These are phyloP conservation scores for Termitomyces titanicus DNA, from an alignment of 768 basidiomycete species.

Conservation along the genomic window DNA sequence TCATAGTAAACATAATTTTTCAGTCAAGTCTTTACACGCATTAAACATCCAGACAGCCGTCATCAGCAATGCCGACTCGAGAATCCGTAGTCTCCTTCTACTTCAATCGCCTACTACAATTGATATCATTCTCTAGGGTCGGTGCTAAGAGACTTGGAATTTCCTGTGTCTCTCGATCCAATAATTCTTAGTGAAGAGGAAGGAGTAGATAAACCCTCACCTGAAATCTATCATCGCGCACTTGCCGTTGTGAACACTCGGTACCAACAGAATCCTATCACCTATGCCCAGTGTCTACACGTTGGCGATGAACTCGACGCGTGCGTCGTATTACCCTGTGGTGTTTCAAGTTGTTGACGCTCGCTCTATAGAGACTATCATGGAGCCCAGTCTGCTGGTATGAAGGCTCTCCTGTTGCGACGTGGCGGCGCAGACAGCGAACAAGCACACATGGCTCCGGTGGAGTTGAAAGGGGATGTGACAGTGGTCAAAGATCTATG, in stretches of 20 bases:
- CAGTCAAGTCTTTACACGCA: constrained; percentile 44
- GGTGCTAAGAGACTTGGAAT: constrained; percentile 58
- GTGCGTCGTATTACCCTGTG: constrained; percentile 33
- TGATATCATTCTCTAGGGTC: constrained; percentile 26
- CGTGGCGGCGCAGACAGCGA: constrained; percentile 9
- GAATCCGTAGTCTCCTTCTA: constrained; percentile 52
- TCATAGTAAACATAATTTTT: constrained; percentile 1
- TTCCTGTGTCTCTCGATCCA: constrained; percentile 45
- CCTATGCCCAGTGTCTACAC: constrained; percentile 51
- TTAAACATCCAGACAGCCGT: constrained; percentile 51
- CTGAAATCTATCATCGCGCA: constrained; percentile 52
- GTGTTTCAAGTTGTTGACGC: not conserved
- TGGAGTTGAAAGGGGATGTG: not conserved
- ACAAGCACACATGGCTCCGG: constrained; percentile 11
- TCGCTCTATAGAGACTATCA: constrained; percentile 13
- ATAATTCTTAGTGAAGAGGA: constrained; percentile 70
- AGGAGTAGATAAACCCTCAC: constrained; percentile 64
- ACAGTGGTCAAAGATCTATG: constrained; percentile 8
- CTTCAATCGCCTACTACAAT: not conserved
- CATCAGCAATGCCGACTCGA: constrained; percentile 69
- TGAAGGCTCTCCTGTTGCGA: constrained; percentile 18
- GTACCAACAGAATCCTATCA: constrained; percentile 21
- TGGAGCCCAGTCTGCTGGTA: constrained; percentile 17
- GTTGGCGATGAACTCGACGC: constrained; percentile 71
- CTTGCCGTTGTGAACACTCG: constrained; percentile 28